Conservation (phyloP, 495 filamentous ascomycete species). For the Penicillium argentinense region DNA sequence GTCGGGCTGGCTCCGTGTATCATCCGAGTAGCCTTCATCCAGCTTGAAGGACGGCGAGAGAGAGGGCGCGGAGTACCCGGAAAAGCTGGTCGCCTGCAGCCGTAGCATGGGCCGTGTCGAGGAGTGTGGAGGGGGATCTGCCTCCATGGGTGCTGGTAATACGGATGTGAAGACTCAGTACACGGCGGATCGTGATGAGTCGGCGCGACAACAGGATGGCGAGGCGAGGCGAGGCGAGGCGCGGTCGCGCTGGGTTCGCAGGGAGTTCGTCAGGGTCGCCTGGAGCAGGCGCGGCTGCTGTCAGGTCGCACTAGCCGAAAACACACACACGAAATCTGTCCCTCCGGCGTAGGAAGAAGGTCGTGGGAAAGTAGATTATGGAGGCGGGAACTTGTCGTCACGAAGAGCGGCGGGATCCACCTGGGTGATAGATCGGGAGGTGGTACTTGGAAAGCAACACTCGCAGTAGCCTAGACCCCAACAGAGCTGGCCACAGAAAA, state of each 20-base stretch:
- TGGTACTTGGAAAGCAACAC: too few relatives aligned
- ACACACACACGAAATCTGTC: too few relatives aligned
- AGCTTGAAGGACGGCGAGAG: slow-evolving; percentile 51
- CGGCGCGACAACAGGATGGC: not conserved
- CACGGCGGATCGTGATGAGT: not conserved
- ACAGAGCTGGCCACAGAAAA: too few relatives aligned
- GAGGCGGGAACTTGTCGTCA: too few relatives aligned
- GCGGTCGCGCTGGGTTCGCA: not conserved
- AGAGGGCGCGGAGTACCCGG: slow-evolving; percentile 32
- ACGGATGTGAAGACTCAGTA: slow-evolving; percentile 2
- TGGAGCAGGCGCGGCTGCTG: too few relatives aligned
- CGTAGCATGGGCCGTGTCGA: slow-evolving; percentile 22
- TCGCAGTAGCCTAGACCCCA: too few relatives aligned
- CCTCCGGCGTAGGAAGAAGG: too few relatives aligned
- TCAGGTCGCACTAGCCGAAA: too few relatives aligned
- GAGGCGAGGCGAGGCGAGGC: not conserved
- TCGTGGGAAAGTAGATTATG: too few relatives aligned
- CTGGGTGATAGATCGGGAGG: too few relatives aligned
- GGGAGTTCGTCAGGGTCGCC: too few relatives aligned
- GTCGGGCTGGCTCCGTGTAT: slow-evolving; percentile 56
- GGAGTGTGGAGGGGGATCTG: slow-evolving; percentile 22
- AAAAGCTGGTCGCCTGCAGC: slow-evolving; percentile 25
- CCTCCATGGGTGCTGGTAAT: slow-evolving; percentile 32
- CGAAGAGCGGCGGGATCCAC: too few relatives aligned
- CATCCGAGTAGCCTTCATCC: slow-evolving; percentile 68